Percentiles rank a stretch among this genome's conserved stretches.
phyloP scores from a whole-genome alignment of 2,329 filamentous ascomycete genomes.

The Fusarium subtropicale region DNA sequence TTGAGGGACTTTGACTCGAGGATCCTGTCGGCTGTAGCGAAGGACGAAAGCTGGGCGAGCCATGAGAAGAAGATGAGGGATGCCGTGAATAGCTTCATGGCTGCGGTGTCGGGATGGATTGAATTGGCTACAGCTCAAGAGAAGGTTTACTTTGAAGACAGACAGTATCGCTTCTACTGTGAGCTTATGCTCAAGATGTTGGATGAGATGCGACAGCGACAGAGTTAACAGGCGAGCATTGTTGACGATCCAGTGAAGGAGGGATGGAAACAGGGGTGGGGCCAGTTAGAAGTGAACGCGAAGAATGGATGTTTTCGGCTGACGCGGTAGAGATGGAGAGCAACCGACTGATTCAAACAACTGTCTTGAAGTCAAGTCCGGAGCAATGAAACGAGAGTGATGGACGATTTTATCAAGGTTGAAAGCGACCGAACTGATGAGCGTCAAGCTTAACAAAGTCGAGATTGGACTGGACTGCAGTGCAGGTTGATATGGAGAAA shows the following conservation, averaged over 20 bases:
- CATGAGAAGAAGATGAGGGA: conserved; percentile 26
- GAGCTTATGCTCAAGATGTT: neutral
- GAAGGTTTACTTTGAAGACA: neutral
- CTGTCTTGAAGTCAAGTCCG: neutral
- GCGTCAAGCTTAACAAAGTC: neutral
- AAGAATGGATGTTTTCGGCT: conserved; percentile 5
- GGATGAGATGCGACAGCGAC: neutral
- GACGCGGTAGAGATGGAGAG: neutral
- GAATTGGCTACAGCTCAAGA: neutral
- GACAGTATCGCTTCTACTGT: neutral
- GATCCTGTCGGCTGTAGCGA: conserved; percentile 66
- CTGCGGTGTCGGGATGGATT: neutral
- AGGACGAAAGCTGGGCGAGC: conserved; percentile 21
- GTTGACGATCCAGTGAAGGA: neutral
- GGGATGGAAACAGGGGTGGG: neutral
- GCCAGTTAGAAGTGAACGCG: neutral
- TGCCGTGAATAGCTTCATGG: conserved; percentile 26
- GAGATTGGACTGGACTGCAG: neutral
- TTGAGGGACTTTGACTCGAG: conserved; percentile 87
- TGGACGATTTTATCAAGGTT: neutral
- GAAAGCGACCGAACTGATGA: neutral
- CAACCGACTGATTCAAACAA: neutral
- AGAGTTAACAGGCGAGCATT: conserved; percentile 2
- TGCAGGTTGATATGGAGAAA: neutral
- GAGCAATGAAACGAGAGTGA: conserved; percentile 13